Conservation (phyloP, 2,329 filamentous ascomycete species). For the Phyllosticta citribraziliensis region DNA sequence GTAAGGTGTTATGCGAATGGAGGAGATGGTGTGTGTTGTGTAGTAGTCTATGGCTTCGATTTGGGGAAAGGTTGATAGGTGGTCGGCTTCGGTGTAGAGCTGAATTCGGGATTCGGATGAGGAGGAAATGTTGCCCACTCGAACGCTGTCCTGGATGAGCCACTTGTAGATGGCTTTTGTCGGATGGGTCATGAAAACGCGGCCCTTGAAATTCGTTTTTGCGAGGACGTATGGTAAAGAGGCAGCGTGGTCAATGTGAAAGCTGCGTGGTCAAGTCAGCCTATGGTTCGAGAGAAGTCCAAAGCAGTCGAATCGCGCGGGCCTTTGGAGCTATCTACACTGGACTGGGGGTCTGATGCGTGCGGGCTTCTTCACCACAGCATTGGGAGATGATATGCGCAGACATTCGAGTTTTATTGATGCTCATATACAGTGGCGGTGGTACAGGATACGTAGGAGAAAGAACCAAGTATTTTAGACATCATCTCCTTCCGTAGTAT, state of each 20-base stretch:
- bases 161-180: constrained; percentile 99
- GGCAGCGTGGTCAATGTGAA: constrained; percentile 96
- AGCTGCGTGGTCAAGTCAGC: constrained; percentile 47
- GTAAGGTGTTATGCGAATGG: constrained; percentile 92
- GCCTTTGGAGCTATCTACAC: constrained; percentile 6
- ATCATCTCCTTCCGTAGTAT: neutral
- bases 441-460: constrained; percentile 4
- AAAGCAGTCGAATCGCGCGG: neutral
- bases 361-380: constrained; percentile 7
- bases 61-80: constrained; percentile 81
- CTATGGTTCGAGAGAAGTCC: neutral
- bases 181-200: constrained; percentile 98
- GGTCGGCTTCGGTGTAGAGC: constrained; percentile 91
- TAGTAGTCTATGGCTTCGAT: constrained; percentile 99
- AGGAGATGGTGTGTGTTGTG: constrained; percentile 93
- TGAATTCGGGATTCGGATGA: constrained; percentile 53
- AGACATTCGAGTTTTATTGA: constrained; percentile 10
- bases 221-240: constrained; percentile 95
- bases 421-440: constrained; percentile 12
- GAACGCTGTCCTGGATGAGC: constrained; percentile 94
- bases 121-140: constrained; percentile 63
- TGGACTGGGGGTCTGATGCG: constrained; percentile 4
- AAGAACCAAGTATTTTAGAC: constrained; percentile 5
- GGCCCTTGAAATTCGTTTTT: constrained; percentile 94
- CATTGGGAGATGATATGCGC: constrained; percentile 6